phyloP scores from a whole-genome alignment of 2,329 filamentous ascomycete species.

The Calonectria ilicicola region DNA sequence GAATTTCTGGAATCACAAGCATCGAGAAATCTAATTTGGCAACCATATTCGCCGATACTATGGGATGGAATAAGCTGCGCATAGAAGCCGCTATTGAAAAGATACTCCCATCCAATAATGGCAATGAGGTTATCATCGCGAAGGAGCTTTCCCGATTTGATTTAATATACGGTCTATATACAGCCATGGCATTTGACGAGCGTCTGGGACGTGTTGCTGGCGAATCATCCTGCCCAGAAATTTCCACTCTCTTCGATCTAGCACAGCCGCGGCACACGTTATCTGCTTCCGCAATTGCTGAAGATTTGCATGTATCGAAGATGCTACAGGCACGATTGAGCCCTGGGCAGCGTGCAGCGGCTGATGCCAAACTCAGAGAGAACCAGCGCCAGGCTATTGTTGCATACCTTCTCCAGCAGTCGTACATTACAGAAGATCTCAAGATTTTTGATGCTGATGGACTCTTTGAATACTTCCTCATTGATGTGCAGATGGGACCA shows the following conservation, averaged over 20 bases:
- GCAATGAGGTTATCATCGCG: not conserved
- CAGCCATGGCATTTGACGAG: not conserved
- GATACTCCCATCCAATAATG: not conserved
- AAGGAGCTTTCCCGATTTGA: not conserved
- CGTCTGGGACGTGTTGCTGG: not conserved
- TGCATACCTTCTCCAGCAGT: not conserved
- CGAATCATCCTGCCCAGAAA: not conserved
- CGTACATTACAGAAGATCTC: not conserved
- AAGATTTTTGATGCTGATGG: constrained; percentile 9
- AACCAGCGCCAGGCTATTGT: constrained; percentile 12
- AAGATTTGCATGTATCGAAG: not conserved
- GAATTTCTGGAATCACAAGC: not conserved
- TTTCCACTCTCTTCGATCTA: not conserved
- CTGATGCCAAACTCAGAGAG: not conserved
- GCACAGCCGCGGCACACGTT: not conserved
- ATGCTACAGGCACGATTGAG: not conserved
- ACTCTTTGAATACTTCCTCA: constrained; percentile 24
- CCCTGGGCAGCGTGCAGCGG: not conserved
- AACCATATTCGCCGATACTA: not conserved
- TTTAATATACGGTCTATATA: not conserved
- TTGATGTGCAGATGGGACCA: constrained; percentile 28
- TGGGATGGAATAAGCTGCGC: not conserved
- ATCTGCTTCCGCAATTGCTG: not conserved
- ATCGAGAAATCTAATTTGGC: not conserved
- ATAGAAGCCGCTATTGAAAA: not conserved